Percentiles rank a stretch among this genome's conserved stretches.
Evolutionary conservation across 2,329 filamentous ascomycete genomes (phyloP).

Genomic region (Colletotrichum sp.): DNA sequence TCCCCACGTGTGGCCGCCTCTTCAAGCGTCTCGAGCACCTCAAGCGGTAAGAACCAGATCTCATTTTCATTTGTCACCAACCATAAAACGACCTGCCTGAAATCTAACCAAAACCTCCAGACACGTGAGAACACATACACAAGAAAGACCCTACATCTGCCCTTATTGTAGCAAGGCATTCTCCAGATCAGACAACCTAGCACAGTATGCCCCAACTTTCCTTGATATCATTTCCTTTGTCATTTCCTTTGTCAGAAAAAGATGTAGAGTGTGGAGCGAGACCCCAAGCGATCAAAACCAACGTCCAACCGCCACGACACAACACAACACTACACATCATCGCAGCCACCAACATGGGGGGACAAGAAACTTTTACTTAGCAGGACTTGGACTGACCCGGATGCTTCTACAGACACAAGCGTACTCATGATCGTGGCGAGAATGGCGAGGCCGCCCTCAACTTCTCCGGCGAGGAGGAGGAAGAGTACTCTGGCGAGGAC

Average conservation of each 20-base stretch:
- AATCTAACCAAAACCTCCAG: conserved; percentile 65
- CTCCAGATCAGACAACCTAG: conserved; percentile 97
- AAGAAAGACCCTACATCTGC: conserved; percentile 98
- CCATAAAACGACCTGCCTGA: conserved; percentile 40
- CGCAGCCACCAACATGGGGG: conserved; percentile 26
- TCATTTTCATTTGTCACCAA: conserved; percentile 42
- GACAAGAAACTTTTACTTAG: not conserved
- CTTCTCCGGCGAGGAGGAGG: conserved; percentile 83
- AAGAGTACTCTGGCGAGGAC: conserved; percentile 83
- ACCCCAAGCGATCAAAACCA: conserved; percentile 30
- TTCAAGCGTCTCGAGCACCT: conserved; percentile 99
- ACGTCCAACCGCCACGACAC: conserved; percentile 36
- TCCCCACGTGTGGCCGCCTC: conserved; percentile 92
- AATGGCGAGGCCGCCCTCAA: conserved; percentile 63
- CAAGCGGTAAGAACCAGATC: conserved; percentile 79
- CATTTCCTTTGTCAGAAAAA: conserved; percentile 36
- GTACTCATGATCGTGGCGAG: conserved; percentile 70
- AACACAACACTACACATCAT: conserved; percentile 35
- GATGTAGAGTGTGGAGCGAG: conserved; percentile 40
- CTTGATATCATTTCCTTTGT: conserved; percentile 38
- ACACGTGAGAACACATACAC: conserved; percentile 98
- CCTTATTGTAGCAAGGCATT: conserved; percentile 98
- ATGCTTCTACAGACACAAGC: conserved; percentile 79
- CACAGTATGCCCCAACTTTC: conserved; percentile 74
- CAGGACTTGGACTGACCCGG: conserved; percentile 38